Conservation (phyloP, 2,329 filamentous ascomycete species). For the Colletotrichum sp. region DNA sequence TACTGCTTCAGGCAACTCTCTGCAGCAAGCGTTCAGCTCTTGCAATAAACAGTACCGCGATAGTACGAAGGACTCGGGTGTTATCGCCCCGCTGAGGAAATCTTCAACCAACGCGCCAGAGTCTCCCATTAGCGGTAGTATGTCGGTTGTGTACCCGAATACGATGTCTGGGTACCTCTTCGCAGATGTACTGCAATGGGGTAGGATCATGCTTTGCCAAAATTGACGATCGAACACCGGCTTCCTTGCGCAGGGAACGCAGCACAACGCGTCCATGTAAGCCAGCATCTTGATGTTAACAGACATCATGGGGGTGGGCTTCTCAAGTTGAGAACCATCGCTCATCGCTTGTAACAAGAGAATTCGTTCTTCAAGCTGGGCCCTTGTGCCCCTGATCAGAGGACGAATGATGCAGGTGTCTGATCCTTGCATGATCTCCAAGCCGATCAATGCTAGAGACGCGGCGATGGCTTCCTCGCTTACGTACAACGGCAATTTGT, state of each 20-base stretch:
- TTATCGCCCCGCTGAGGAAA: background rate
- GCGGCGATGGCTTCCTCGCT: slow-evolving; percentile 8
- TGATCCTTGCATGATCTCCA: slow-evolving; percentile 10
- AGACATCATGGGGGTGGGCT: background rate
- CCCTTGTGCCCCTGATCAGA: background rate
- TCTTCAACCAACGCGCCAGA: background rate
- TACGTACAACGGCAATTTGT: background rate
- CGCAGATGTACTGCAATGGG: background rate
- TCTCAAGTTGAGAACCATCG: background rate
- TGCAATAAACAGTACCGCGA: background rate
- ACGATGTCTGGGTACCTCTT: slow-evolving; percentile 3
- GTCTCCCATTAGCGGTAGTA: background rate
- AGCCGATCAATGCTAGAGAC: background rate
- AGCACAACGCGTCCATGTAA: slow-evolving; percentile 6
- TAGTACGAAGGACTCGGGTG: background rate
- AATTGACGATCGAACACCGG: background rate
- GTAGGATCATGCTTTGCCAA: background rate
- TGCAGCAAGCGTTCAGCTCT: background rate
- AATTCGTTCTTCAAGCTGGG: background rate
- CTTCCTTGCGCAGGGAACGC: slow-evolving; percentile 6
- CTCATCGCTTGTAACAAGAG: background rate
- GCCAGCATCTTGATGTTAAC: slow-evolving; percentile 13
- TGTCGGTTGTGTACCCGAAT: background rate
- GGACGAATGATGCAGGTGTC: background rate
- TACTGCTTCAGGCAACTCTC: background rate